Conservation (phyloP, 495 filamentous ascomycete species). For the Penicillium samsonianum region DNA sequence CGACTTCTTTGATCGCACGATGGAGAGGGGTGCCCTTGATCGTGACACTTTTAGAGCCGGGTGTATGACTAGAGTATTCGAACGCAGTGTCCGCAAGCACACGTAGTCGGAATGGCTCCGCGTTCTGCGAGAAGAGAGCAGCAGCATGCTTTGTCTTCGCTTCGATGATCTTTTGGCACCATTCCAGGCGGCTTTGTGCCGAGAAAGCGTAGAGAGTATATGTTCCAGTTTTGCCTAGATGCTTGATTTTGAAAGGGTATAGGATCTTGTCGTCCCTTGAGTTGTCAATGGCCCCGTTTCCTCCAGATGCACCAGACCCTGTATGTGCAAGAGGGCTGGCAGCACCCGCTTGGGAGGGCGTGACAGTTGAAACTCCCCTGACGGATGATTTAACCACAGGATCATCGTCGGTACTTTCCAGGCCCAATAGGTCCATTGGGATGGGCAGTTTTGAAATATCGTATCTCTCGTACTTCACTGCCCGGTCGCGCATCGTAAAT, state of each 20-base stretch:
- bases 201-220: conserved; percentile 86
- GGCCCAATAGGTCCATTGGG: conserved; percentile 90
- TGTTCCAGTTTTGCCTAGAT: conserved; percentile 79
- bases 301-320: conserved; percentile 57
- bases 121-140: conserved; percentile 86
- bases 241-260: conserved; percentile 94
- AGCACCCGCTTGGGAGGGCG: conserved; percentile 50
- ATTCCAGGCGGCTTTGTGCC: conserved; percentile 73
- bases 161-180: conserved; percentile 90
- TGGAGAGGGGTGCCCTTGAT: conserved; percentile 91
- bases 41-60: conserved; percentile 54
- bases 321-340: conserved; percentile 60
- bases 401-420: conserved; percentile 90
- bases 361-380: conserved; percentile 68
- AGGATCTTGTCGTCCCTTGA: conserved; percentile 76
- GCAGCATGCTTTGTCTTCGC: conserved; percentile 92
- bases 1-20: conserved; percentile 85
- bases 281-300: conserved; percentile 54
- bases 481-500: conserved; percentile 64
- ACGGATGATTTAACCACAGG: conserved; percentile 79
- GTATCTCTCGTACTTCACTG: conserved; percentile 78
- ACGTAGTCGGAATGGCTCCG: conserved; percentile 89
- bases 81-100: conserved; percentile 94
- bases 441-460: conserved; percentile 97
- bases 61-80: conserved; percentile 66